Conservation (phyloP, 2,329 filamentous ascomycete genomes). For the Hypoxylon sp. region DNA sequence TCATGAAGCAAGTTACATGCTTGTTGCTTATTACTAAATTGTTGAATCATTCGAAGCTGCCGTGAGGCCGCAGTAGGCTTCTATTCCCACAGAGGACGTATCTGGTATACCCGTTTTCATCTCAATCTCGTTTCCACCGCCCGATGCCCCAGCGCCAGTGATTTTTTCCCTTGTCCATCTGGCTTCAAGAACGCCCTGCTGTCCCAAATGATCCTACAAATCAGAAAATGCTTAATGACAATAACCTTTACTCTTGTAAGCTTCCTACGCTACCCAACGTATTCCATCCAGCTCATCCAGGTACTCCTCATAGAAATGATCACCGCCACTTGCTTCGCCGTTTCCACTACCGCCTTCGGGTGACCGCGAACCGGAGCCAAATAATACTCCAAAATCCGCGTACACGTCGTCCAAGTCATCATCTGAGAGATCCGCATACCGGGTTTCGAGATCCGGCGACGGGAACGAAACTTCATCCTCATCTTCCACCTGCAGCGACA, state of each 20-base stretch:
- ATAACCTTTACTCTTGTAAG: constrained; percentile 6
- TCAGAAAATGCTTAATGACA: constrained; percentile 1
- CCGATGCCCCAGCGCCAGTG: constrained; percentile 4
- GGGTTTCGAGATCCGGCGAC: constrained; percentile 61
- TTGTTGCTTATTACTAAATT: constrained; percentile 9
- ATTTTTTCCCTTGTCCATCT: constrained; percentile 13
- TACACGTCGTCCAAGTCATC: constrained; percentile 68
- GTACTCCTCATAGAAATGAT: constrained; percentile 67
- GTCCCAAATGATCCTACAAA: not conserved
- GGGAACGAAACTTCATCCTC: constrained; percentile 67
- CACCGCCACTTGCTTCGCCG: constrained; percentile 53
- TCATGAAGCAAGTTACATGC: not conserved
- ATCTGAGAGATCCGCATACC: constrained; percentile 58
- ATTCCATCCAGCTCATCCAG: constrained; percentile 71
- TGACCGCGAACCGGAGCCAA: constrained; percentile 55
- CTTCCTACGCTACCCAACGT: constrained; percentile 59
- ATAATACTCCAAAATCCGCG: constrained; percentile 68
- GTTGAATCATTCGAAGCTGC: constrained; percentile 23
- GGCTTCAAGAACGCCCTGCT: constrained; percentile 14
- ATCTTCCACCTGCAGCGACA: constrained; percentile 49
- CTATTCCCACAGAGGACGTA: constrained; percentile 24
- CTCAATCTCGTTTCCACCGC: constrained; percentile 8
- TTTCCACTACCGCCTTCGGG: constrained; percentile 45
- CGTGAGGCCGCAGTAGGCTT: constrained; percentile 35
- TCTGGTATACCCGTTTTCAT: constrained; percentile 10